Evolutionary conservation across 1,284 basidiomycete genomes (phyloP), one percentile per base, ranked within the genome.

Genomic region (Polyporus tsugae): DNA sequence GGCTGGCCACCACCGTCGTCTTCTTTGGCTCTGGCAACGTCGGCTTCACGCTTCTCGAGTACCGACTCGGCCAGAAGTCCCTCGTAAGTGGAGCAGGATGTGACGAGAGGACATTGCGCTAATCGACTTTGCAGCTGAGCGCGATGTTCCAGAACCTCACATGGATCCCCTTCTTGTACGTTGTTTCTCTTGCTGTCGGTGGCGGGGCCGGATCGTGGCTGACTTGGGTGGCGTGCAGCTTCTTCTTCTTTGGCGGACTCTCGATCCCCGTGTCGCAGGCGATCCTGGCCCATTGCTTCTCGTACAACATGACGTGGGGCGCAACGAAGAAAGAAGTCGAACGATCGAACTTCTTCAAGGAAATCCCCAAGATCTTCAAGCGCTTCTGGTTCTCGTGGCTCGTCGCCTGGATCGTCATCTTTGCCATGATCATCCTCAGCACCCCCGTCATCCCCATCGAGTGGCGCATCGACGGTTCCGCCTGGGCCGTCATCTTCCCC

Each of bases 271-370:
- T 89, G 62, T 77, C 80, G 42, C 80, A 82, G 33, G 85, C 87
- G 2, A 82, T 89, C 49, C 78, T 86, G 35, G 82, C 85, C 19
- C 87, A 89, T 71, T 69, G 86, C 68, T 80, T 88, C 74, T 85
- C 85, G 44, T 85, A 85, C 81, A 85, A 89, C 78, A 89, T 89
- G 82, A 82, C 82, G 22, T 87, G 85, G 85, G 79, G 78, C 38
- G 82, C 82, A 62, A 84, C 82, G 35, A 79, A 77, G 73, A 86
- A 86, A 76, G 84, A 85, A 64, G 85, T 86, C 69, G 82, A 86
- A 73, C 80, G 82, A 63, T 85, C 84, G 66, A 88, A 88, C 75
- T 89, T 89, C 80, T 89, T 88, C 82, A 81, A 84, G 75, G 87
- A 89, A 77, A 80, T 88, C 17, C 87, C 87, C 7, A 80, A 83